Percentiles rank a stretch among this genome's conserved stretches.
phyloP scores from a whole-genome alignment of 495 filamentous ascomycete genomes.

The Pseudotulostoma volvatum region DNA sequence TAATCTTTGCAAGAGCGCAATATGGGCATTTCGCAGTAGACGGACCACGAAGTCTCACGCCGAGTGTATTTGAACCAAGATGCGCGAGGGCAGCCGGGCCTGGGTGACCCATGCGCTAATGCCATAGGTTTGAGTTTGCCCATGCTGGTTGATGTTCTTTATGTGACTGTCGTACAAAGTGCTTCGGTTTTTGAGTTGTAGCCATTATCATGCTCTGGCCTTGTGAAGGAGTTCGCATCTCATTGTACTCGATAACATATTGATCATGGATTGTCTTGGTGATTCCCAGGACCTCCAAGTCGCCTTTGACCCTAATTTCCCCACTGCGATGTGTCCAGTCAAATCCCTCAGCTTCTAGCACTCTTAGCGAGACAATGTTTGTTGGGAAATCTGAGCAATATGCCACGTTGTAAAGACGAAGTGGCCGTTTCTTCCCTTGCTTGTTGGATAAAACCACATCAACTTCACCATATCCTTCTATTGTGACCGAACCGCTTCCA shows the following conservation, averaged over 20 bases:
- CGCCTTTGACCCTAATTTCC: neutral
- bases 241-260: neutral
- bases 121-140: neutral
- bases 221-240: neutral
- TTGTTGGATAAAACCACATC: neutral
- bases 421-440: neutral
- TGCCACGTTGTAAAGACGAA: neutral
- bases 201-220: too few relatives aligned
- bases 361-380: neutral
- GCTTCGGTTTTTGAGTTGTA: neutral
- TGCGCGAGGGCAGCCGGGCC: neutral
- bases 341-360: neutral
- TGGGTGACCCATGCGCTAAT: neutral
- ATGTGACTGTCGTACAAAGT: neutral
- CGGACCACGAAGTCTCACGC: neutral
- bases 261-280: neutral
- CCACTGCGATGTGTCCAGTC: neutral
- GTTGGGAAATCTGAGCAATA: neutral
- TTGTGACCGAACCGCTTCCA: neutral
- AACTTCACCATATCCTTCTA: neutral
- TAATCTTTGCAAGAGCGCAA: neutral
- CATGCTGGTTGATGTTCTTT: neutral
- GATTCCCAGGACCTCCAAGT: neutral
- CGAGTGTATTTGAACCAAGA: neutral
- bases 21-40: neutral